Percentiles rank a stretch among this genome's conserved stretches.
phyloP scores from a whole-genome alignment of 768 basidiomycete species.

The Amanita polypyramis region DNA sequence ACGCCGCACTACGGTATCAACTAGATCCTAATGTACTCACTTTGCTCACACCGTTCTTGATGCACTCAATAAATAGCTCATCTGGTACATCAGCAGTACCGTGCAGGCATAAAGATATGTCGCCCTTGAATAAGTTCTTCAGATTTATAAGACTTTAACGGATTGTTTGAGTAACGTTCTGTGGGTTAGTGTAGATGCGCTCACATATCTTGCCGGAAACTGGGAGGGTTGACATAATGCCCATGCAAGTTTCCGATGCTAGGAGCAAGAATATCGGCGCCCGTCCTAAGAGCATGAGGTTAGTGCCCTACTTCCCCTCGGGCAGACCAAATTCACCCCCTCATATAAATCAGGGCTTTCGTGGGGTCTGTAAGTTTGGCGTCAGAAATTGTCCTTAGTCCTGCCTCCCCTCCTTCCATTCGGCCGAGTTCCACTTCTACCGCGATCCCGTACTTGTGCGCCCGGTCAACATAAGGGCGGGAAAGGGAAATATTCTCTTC shows the following conservation, averaged over 20 bases:
- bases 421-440: conserved; percentile 39
- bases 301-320: neutral
- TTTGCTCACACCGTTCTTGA: conserved; percentile 36
- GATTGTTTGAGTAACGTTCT: neutral
- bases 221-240: conserved; percentile 32
- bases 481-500: conserved; percentile 36
- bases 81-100: conserved; percentile 36
- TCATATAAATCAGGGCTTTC: conserved; percentile 33
- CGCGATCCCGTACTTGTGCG: conserved; percentile 26
- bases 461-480: conserved; percentile 33
- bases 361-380: conserved; percentile 34
- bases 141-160: conserved; percentile 26
- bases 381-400: conserved; percentile 34
- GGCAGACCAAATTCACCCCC: conserved; percentile 17
- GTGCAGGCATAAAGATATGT: conserved; percentile 30
- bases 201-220: conserved; percentile 34
- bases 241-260: conserved; percentile 40
- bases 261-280: conserved; percentile 34
- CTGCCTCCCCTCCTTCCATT: conserved; percentile 39
- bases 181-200: conserved; percentile 3
- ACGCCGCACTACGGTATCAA: neutral
- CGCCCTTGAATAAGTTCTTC: conserved; percentile 22
- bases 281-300: conserved; percentile 22
- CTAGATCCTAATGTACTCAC: conserved; percentile 10
- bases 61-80: conserved; percentile 32